Conservation (phyloP, 2,329 filamentous ascomycete genomes). For the Ascocoryne sarcoides region DNA sequence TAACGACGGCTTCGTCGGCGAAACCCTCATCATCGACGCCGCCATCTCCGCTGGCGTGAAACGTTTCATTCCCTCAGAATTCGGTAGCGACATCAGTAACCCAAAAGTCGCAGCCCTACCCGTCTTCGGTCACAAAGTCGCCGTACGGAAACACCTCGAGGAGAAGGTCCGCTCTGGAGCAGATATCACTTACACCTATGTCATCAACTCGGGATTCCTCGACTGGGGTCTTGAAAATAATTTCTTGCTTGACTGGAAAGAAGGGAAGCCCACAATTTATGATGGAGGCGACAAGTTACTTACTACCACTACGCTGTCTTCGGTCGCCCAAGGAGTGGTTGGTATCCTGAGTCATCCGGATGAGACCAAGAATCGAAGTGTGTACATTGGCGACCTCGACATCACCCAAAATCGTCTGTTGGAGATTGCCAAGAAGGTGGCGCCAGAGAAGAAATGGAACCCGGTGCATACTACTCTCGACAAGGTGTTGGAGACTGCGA, state of each 20-base stretch:
- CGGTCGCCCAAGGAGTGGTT: constrained; percentile 39
- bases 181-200: constrained; percentile 43
- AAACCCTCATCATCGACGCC: constrained; percentile 46
- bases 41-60: constrained; percentile 34
- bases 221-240: constrained; percentile 42
- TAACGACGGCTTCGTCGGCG: constrained; percentile 29
- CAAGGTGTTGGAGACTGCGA: constrained; percentile 13
- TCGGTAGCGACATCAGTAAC: constrained; percentile 34
- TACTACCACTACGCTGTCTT: constrained; percentile 38
- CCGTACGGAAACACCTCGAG: constrained; percentile 33
- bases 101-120: constrained; percentile 35
- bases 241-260: constrained; percentile 38
- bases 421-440: constrained; percentile 28
- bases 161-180: constrained; percentile 32
- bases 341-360: constrained; percentile 40
- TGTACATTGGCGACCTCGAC: constrained; percentile 38
- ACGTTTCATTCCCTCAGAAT: constrained; percentile 52
- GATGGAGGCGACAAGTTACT: constrained; percentile 39
- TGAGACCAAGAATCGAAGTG: constrained; percentile 43
- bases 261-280: constrained; percentile 5
- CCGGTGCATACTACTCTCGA: constrained; percentile 9
- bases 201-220: constrained; percentile 48
- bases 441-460: constrained; percentile 24
- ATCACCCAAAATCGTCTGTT: constrained; percentile 37
- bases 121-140: constrained; percentile 42